Evolutionary conservation across 2,329 filamentous ascomycete genomes (phyloP).

Genomic region (Periconia sp.): DNA sequence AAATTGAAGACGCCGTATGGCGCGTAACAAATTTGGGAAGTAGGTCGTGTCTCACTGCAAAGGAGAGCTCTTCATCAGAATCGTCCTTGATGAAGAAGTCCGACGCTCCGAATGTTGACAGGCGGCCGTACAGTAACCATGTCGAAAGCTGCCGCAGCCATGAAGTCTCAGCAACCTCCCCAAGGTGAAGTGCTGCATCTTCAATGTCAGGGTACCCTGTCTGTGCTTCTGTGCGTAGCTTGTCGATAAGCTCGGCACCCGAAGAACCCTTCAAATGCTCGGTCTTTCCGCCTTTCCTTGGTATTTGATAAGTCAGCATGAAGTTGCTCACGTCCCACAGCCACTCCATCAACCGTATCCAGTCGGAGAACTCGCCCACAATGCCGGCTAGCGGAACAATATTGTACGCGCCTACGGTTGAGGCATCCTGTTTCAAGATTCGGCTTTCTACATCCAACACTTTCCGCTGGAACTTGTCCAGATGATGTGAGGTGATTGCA

Average conservation of each 20-base stretch:
- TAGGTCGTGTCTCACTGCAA: slow-evolving; percentile 53
- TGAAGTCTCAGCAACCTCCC: slow-evolving; percentile 80
- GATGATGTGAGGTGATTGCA: slow-evolving; percentile 74
- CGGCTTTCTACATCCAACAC: slow-evolving; percentile 82
- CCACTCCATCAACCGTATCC: slow-evolving; percentile 86
- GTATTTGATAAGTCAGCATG: slow-evolving; percentile 59
- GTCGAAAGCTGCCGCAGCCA: slow-evolving; percentile 91
- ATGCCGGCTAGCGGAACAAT: slow-evolving; percentile 90
- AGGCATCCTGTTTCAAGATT: slow-evolving; percentile 77
- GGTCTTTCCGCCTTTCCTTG: slow-evolving; percentile 16
- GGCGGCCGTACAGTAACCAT: slow-evolving; percentile 87
- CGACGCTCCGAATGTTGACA: slow-evolving; percentile 76
- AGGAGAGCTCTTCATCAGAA: slow-evolving; percentile 40
- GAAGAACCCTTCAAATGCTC: slow-evolving; percentile 56
- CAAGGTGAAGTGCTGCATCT: slow-evolving; percentile 72
- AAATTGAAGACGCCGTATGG: slow-evolving; percentile 77
- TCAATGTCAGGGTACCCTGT: slow-evolving; percentile 91
- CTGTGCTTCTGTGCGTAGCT: slow-evolving; percentile 74
- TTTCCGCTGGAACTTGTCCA: slow-evolving; percentile 81
- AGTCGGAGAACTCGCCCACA: slow-evolving; percentile 83
- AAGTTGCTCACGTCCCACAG: slow-evolving; percentile 75
- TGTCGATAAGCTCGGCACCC: slow-evolving; percentile 78
- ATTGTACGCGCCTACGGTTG: slow-evolving; percentile 85
- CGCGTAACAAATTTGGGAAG: slow-evolving; percentile 81
- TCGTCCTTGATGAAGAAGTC: slow-evolving; percentile 79